Conservation (phyloP, 2,329 filamentous ascomycete genomes). For the Fusarium haematococcum region DNA sequence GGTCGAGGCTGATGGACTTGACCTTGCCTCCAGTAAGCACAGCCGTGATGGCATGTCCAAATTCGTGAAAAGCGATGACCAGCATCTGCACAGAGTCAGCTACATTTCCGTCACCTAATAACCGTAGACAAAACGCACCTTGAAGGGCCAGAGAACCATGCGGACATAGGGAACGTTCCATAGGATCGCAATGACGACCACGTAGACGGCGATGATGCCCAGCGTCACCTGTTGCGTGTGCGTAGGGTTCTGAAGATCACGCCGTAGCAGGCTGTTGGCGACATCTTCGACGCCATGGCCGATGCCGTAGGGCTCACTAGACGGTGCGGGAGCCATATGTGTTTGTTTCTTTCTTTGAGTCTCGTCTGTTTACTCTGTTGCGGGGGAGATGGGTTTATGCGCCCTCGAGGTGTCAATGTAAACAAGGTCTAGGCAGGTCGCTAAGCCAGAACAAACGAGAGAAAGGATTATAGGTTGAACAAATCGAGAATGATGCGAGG, state of each 20-base stretch:
- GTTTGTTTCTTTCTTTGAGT: neutral
- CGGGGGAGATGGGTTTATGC: neutral
- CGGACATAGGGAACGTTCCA: conserved; percentile 85
- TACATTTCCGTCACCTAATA: neutral
- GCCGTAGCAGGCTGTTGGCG: conserved; percentile 53
- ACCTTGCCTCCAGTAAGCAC: conserved; percentile 79
- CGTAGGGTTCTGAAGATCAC: conserved; percentile 69
- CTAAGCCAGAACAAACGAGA: neutral
- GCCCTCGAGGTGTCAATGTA: neutral
- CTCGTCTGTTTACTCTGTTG: neutral
- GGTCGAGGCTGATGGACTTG: conserved; percentile 79
- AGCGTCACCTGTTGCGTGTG: conserved; percentile 78
- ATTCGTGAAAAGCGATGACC: conserved; percentile 85
- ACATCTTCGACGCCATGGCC: conserved; percentile 19
- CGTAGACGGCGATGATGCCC: conserved; percentile 77
- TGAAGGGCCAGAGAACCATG: conserved; percentile 83
- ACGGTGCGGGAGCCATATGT: conserved; percentile 36
- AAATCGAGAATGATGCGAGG: neutral
- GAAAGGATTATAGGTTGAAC: conserved; percentile 5
- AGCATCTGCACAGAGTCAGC: conserved; percentile 69
- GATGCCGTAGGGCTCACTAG: conserved; percentile 29
- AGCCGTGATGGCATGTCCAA: conserved; percentile 80
- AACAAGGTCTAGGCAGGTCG: neutral
- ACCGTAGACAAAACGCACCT: conserved; percentile 60
- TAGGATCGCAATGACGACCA: conserved; percentile 78